These are phyloP conservation scores for Penicillium pancosmium DNA, from an alignment of 495 filamentous ascomycete species.

Conservation along the genomic window DNA sequence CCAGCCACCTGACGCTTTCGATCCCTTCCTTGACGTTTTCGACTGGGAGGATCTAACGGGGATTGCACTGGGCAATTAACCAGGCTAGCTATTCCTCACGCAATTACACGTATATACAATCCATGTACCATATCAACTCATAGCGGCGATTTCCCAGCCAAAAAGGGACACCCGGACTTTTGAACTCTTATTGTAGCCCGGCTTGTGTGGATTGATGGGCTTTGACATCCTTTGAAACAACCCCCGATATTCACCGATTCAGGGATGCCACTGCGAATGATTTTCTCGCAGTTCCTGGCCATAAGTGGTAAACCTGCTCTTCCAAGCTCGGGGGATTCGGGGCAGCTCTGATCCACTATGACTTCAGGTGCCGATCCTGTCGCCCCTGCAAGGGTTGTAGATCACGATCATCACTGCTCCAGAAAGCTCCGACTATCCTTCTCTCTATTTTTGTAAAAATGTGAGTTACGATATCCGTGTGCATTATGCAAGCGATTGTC, in stretches of 20 bases:
- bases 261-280: not conserved
- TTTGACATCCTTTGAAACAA: no score
- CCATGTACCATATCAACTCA: not conserved
- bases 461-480: no score
- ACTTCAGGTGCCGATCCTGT: not conserved
- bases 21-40: constrained; percentile 48
- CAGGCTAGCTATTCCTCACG: not conserved
- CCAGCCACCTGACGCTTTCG: constrained; percentile 43
- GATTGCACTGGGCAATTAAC: constrained; percentile 33
- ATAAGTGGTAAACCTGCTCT: not conserved
- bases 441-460: no score
- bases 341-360: not conserved
- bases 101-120: not conserved
- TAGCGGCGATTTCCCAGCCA: no score
- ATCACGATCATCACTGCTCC: not conserved
- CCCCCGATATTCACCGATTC: no score
- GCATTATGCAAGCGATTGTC: not conserved
- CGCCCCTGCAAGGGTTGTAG: not conserved
- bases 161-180: no score
- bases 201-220: no score
- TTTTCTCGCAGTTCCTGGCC: not conserved
- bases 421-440: constrained; percentile 2
- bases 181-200: no score
- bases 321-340: not conserved
- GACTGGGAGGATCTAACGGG: constrained; percentile 48